phyloP scores from a whole-genome alignment of 257 asterid genomes.

The Nicotiana attenuata region DNA sequence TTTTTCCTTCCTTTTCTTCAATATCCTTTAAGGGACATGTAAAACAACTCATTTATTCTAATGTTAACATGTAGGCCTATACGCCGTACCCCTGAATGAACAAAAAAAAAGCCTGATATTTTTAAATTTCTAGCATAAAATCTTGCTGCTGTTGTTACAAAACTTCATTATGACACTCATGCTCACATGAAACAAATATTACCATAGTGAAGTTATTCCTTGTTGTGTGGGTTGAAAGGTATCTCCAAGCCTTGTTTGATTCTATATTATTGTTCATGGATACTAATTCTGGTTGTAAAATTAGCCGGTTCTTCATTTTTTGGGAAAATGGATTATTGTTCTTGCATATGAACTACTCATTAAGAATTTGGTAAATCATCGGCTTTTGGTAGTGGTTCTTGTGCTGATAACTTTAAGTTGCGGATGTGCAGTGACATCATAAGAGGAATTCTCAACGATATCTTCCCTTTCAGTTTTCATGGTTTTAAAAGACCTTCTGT shows the following conservation, averaged over 20 bases:
- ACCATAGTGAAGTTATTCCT: not conserved
- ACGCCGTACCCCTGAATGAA: not conserved
- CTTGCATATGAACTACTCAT: not conserved
- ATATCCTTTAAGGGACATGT: not conserved
- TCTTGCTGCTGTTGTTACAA: not conserved
- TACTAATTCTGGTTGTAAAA: not conserved
- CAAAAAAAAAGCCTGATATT: not conserved
- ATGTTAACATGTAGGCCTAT: not conserved
- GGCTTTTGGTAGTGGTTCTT: not conserved
- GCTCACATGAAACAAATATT: not conserved
- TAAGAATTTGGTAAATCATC: not conserved
- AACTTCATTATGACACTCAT: not conserved
- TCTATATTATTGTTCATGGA: not conserved
- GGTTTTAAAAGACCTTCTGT: not conserved
- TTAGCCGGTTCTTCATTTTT: not conserved
- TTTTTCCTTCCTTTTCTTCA: not conserved
- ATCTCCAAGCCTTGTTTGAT: no score
- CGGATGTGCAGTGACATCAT: not conserved
- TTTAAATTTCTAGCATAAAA: not conserved
- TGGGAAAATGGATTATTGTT: not conserved
- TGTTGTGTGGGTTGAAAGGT: no score
- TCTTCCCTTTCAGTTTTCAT: not conserved
- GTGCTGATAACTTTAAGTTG: not conserved
- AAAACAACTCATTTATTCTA: not conserved
- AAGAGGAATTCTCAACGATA: not conserved